Conservation (phyloP, 176 grass and related monocot genomes). For the Themeda triandra region DNA sequence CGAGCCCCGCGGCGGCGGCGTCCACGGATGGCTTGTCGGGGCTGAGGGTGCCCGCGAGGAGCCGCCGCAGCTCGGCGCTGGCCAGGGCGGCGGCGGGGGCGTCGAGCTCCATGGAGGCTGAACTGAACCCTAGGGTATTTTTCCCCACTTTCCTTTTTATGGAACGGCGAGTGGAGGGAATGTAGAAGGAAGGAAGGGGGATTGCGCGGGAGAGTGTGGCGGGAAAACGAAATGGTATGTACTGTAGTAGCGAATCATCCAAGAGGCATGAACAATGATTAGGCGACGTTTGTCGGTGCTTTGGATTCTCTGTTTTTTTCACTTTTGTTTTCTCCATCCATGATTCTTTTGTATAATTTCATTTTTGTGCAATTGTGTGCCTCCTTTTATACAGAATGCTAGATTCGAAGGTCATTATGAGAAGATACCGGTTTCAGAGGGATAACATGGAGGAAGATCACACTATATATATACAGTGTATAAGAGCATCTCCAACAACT, state of each 20-base stretch:
- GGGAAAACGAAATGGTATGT: slow-evolving; percentile 10
- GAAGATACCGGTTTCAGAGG: no score
- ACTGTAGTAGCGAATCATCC: background rate
- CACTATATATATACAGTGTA: no score
- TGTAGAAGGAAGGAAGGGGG: background rate
- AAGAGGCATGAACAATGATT: background rate
- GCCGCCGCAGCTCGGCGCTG: slow-evolving; percentile 30
- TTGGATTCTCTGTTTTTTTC: background rate
- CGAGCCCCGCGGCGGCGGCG: slow-evolving; percentile 48
- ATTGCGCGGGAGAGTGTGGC: slow-evolving; percentile 14
- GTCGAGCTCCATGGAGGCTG: slow-evolving; percentile 36
- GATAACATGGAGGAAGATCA: no score
- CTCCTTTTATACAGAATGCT: no score
- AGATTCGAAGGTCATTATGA: no score
- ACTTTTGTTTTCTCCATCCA: background rate
- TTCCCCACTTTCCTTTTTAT: background rate
- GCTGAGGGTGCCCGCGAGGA: slow-evolving; percentile 74
- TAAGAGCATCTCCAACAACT: no score
- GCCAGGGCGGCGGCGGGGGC: background rate
- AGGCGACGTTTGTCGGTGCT: background rate
- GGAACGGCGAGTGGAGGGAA: background rate
- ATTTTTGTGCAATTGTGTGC: no score
- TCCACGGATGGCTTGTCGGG: slow-evolving; percentile 54
- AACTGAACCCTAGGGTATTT: slow-evolving; percentile 51
- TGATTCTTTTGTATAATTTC: background rate